Base-by-base conservation (phyloP, 2,329 filamentous ascomycete genomes). In the Ophiostoma piceae region DNA sequence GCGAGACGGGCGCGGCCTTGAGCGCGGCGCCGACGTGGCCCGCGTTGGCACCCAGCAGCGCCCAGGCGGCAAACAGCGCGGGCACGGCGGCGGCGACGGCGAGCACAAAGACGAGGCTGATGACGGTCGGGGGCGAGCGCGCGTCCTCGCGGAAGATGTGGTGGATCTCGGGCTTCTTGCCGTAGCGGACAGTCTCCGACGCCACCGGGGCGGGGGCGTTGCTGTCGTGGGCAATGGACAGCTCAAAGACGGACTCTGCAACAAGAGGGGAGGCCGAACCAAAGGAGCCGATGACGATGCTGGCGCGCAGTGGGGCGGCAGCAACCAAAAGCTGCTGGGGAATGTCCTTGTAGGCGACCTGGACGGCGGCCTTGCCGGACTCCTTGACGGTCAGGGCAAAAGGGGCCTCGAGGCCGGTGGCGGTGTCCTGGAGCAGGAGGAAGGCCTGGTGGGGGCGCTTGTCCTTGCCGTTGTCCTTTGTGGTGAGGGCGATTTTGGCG, bases 361-460 rank as follows among this genome's bases (percentile, higher is more conserved):
- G 90, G 41, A 97, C 84, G 69, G 88, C 89, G 29, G 87, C 92
- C 81, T 97, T 97, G 74, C 95, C 95, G 76, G 85, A 92, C 11
- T 95, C 91, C 82, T 96, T 97, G 66, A 96, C 82, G 12, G 82
- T 89, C 75, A 99, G 84, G 1, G 93, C 88, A 76, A 94, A 97
- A 0, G 94, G 93, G 32, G 93, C 89, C 79, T 98, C 94, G 66
- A 99, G 83, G 47, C 92, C 92, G 12, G 88, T 89, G 14, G 84
- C 82, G 12, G 85, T 82, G 75, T 98, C 93, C 75, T 87, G 89
- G 71, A 99, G 80, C 19, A 95, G 84, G 69, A 99, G 84, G 82
- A 97, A 97, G 6, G 93, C 93, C 81, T 99, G 95, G 80, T 99
- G 95, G 75, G 95, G 92, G 74, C 91, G 88, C 84, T 93, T 94